Percentiles rank a stretch among this genome's conserved stretches.
These are phyloP conservation scores for Helicocarpus griseus DNA, from an alignment of 2,329 filamentous ascomycete genomes.

Conservation along the genomic window DNA sequence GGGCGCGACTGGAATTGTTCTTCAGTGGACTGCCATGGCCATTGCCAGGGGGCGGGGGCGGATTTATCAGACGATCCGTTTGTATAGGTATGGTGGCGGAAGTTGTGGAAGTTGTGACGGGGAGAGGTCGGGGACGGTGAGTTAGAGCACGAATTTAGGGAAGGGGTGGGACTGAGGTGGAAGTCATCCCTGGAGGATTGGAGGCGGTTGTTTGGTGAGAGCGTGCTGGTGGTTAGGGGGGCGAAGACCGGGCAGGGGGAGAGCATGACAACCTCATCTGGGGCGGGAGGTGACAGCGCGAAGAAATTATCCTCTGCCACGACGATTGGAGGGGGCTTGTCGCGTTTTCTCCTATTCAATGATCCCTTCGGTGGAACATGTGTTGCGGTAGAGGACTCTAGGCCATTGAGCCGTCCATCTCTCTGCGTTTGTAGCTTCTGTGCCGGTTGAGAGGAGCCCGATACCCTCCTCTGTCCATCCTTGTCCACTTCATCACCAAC, in stretches of 20 bases:
- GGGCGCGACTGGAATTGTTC: constrained; percentile 19
- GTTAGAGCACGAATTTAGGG: constrained; percentile 16
- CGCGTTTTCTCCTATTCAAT: neutral
- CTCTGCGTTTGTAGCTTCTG: neutral
- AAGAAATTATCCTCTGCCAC: neutral
- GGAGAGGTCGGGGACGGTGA: constrained; percentile 23
- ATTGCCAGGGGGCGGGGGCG: constrained; percentile 6
- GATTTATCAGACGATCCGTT: constrained; percentile 18
- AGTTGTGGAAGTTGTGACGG: constrained; percentile 9
- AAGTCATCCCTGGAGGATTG: neutral
- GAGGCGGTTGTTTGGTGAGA: neutral
- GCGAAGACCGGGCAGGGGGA: neutral
- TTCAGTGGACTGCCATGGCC: neutral
- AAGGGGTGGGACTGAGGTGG: constrained; percentile 5
- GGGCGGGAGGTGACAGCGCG: neutral
- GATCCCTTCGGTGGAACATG: neutral
- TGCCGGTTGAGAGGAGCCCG: neutral
- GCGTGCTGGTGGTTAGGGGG: neutral
- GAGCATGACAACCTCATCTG: neutral
- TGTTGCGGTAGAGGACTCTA: neutral
- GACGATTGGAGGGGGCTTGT: neutral
- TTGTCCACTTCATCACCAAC: neutral
- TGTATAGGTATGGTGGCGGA: neutral
- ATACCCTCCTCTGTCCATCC: neutral
- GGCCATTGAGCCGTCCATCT: neutral